phyloP scores from a whole-genome alignment of 1,139 yeast genomes.

The Debaryomyces fabryi region DNA sequence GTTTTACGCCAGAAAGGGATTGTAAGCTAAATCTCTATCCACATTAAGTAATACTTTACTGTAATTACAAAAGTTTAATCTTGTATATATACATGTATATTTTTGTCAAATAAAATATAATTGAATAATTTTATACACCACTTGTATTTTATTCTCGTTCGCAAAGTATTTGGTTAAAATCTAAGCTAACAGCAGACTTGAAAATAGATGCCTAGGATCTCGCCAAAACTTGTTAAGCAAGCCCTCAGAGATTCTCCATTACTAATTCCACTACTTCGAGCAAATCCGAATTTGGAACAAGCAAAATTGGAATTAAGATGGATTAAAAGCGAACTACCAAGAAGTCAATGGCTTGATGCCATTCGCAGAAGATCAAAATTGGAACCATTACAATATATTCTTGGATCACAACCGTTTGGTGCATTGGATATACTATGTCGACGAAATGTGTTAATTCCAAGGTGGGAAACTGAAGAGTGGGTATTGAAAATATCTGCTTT shows the following conservation, averaged over 20 bases:
- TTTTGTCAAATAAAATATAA: conserved; percentile 4
- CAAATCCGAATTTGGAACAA: conserved; percentile 28
- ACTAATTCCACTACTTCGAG: conserved; percentile 37
- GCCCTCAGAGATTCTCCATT: conserved; percentile 31
- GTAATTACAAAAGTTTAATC: conserved; percentile 1
- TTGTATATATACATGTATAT: conserved; percentile 8
- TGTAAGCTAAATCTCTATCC: conserved; percentile 33
- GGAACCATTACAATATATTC: conserved; percentile 79
- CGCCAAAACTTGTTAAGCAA: conserved; percentile 29
- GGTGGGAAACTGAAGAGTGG: conserved; percentile 99
- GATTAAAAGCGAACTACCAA: conserved; percentile 45
- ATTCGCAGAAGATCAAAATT: conserved; percentile 42
- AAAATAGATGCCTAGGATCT: conserved; percentile 34
- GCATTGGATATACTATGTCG: conserved; percentile 58
- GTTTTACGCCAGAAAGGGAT: conserved; percentile 85
- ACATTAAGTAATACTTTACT: not conserved
- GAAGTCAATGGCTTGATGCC: conserved; percentile 37
- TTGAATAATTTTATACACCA: not conserved
- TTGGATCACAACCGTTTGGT: conserved; percentile 90
- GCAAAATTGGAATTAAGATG: conserved; percentile 43
- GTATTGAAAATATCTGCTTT: conserved; percentile 41
- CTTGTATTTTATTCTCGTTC: not conserved
- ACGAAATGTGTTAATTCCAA: conserved; percentile 76
- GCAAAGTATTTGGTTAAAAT: not conserved
- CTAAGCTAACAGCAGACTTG: not conserved